Evolutionary conservation across 225 moss, liverwort and hornwort genomes (phyloP).

Genomic region (Polytrichum formosum): DNA sequence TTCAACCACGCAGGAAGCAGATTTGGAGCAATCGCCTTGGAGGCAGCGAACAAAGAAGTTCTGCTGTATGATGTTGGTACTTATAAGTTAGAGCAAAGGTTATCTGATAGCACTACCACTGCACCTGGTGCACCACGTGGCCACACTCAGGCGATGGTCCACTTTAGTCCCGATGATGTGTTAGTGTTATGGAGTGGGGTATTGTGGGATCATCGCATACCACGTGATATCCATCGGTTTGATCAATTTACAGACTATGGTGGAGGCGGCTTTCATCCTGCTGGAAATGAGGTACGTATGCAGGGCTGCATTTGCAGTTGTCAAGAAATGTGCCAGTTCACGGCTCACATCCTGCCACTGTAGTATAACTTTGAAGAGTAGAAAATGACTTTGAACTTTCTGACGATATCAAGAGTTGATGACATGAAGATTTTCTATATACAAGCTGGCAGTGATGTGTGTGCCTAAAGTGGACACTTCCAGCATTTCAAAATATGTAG

Average conservation of each 20-base stretch:
- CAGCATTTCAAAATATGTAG: no score
- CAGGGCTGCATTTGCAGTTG: no score
- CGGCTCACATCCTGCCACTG: no score
- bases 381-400: no score
- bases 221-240: constrained; percentile 89
- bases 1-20: constrained; percentile 94
- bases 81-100: constrained; percentile 83
- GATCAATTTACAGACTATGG: constrained; percentile 99
- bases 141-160: constrained; percentile 85
- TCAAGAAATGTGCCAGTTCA: no score
- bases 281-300: constrained; percentile 84
- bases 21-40: constrained; percentile 84
- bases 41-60: constrained; percentile 81
- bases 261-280: constrained; percentile 98
- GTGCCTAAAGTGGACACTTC: no score
- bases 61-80: constrained; percentile 78
- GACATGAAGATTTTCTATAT: no score
- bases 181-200: constrained; percentile 98
- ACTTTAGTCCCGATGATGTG: constrained; percentile 94
- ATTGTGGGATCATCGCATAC: constrained; percentile 95
- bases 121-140: constrained; percentile 72
- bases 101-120: constrained; percentile 71
- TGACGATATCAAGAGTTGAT: no score
- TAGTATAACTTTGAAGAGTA: no score
- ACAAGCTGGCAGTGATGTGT: no score